Evolutionary conservation across 164 flowering plant genomes (phyloP).

Genomic region (Aristolochia californica): DNA sequence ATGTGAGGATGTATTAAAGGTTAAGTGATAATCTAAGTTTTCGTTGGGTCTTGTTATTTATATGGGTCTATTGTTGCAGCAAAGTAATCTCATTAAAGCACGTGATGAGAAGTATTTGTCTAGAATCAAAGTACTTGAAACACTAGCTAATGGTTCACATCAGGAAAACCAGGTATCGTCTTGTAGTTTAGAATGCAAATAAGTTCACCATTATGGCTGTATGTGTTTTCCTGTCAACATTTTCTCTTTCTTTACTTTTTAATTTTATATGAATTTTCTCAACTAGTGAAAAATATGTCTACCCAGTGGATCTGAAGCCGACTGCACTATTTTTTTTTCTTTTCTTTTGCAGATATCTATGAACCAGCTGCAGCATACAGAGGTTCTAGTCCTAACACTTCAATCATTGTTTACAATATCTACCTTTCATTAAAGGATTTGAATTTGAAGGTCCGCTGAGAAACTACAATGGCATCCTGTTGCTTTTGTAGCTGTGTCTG

Average conservation of each 20-base stretch:
- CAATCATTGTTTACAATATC: background rate
- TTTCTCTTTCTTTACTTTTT: too few relatives aligned
- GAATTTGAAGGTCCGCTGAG: background rate
- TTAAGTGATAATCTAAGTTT: background rate
- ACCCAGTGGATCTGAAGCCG: conserved; percentile 5
- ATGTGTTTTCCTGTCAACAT: background rate
- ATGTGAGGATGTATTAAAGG: conserved; percentile 28
- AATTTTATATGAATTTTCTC: too few relatives aligned
- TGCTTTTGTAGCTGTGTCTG: too few relatives aligned
- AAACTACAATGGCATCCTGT: too few relatives aligned
- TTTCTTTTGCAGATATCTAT: conserved; percentile 38
- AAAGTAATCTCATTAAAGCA: conserved; percentile 52
- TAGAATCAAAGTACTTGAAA: conserved; percentile 62
- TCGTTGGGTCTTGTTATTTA: conserved; percentile 4
- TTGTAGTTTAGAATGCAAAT: background rate
- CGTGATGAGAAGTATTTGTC: conserved; percentile 75
- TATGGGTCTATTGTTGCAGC: conserved; percentile 39
- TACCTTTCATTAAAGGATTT: background rate
- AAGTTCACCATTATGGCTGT: background rate
- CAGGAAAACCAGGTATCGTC: conserved; percentile 72
- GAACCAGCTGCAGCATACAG: conserved; percentile 54
- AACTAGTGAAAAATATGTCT: background rate
- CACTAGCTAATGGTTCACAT: conserved; percentile 63
- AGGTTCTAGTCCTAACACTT: conserved; percentile 34
- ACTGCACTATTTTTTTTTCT: background rate